These are phyloP conservation scores for Starmerella khaoyaiensis DNA, from an alignment of 805 yeast species.

Conservation along the genomic window DNA sequence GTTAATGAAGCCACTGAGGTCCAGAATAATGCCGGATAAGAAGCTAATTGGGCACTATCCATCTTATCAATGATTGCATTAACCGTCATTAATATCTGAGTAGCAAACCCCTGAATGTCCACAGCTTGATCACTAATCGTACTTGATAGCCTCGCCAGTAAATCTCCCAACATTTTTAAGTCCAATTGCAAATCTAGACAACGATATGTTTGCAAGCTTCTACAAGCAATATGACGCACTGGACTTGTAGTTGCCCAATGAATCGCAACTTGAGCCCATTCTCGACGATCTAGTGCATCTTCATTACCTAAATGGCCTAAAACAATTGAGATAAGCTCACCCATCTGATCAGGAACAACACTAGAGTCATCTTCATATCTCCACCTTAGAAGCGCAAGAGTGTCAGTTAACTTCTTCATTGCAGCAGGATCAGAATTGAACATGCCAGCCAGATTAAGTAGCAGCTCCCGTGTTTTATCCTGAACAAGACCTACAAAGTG, in stretches of 20 bases:
- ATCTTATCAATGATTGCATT: constrained; percentile 84
- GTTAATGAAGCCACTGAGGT: constrained; percentile 80
- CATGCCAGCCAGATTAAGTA: constrained; percentile 42
- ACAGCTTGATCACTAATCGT: constrained; percentile 80
- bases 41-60: constrained; percentile 61
- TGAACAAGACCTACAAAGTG: constrained; percentile 76
- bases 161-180: constrained; percentile 77
- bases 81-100: constrained; percentile 93
- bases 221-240: constrained; percentile 89
- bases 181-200: constrained; percentile 71
- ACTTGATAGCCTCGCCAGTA: constrained; percentile 84
- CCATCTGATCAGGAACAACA: constrained; percentile 18
- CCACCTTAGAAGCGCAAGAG: constrained; percentile 57
- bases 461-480: constrained; percentile 66
- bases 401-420: constrained; percentile 43
- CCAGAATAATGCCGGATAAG: constrained; percentile 93
- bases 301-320: constrained; percentile 18
- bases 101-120: constrained; percentile 91
- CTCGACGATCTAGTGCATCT: constrained; percentile 23
- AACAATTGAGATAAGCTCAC: constrained; percentile 10
- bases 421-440: constrained; percentile 29
- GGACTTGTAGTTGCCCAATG: constrained; percentile 97
- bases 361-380: constrained; percentile 52
- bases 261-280: constrained; percentile 75
- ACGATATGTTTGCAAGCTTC: constrained; percentile 88